Percentiles rank a stretch among this genome's conserved stretches.
Evolutionary conservation across 2,329 filamentous ascomycete genomes (phyloP).

Genomic region (Penicillium sclerotiorum): DNA sequence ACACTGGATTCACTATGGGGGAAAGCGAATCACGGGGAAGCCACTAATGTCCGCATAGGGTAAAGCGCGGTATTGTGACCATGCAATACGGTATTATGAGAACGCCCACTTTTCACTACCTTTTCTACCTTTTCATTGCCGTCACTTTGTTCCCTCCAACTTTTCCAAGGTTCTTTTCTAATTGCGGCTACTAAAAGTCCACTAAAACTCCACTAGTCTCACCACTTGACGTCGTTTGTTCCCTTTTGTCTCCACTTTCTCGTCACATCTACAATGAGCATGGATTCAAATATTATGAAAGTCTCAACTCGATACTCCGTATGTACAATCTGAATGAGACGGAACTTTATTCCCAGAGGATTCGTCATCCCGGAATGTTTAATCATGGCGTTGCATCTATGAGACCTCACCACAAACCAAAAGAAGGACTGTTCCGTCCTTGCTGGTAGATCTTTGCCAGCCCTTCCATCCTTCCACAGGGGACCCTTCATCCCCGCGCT

Average conservation of each 20-base stretch:
- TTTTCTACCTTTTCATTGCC: background rate
- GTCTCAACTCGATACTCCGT: no score
- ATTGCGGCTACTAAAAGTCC: background rate
- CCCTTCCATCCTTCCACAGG: conserved; percentile 13
- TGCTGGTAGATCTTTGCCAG: conserved; percentile 3
- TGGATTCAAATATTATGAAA: no score
- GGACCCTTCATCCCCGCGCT: conserved; percentile 13
- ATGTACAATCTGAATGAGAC: background rate
- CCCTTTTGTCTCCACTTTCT: background rate
- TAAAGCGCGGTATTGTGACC: conserved; percentile 13
- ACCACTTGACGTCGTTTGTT: background rate
- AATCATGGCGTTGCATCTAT: conserved; percentile 11
- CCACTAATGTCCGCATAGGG: conserved; percentile 11
- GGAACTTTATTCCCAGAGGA: conserved; percentile 14
- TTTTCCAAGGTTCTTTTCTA: background rate
- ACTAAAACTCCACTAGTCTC: no score
- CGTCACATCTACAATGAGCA: background rate
- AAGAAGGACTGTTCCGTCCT: conserved; percentile 1
- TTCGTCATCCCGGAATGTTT: conserved; percentile 22
- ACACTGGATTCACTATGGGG: no score
- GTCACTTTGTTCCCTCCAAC: no score
- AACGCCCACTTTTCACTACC: background rate
- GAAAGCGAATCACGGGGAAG: background rate
- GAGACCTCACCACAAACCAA: no score
- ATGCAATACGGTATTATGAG: conserved; percentile 2